Conservation (phyloP, 495 filamentous ascomycete species). For the Sabuloglossum arenarium region DNA sequence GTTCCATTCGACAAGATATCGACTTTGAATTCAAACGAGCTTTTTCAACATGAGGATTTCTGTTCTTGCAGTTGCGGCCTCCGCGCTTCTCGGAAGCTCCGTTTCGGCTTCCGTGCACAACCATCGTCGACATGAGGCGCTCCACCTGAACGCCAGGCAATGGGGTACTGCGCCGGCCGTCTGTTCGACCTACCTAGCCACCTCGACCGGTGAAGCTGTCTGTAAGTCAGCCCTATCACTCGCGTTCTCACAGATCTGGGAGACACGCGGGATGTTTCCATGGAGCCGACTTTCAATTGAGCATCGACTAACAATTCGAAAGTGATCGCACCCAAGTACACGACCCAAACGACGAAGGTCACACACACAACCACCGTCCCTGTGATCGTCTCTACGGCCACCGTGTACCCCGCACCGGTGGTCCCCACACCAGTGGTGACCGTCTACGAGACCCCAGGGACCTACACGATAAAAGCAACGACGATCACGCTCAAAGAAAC, state of each 20-base stretch:
- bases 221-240: slow-evolving; percentile 3
- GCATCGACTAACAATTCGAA: too few relatives aligned
- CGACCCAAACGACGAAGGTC: neutral
- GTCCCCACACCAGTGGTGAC: slow-evolving; percentile 47
- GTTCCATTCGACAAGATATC: neutral
- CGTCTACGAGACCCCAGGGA: slow-evolving; percentile 48
- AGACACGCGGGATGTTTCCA: too few relatives aligned
- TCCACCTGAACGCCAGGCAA: neutral
- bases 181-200: slow-evolving; percentile 2
- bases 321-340: neutral
- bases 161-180: neutral
- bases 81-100: slow-evolving; percentile 1
- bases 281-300: too few relatives aligned
- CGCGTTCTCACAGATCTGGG: too few relatives aligned
- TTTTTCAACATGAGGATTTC: slow-evolving; percentile 1
- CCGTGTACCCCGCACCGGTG: slow-evolving; percentile 1
- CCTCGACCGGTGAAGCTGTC: neutral
- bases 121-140: neutral
- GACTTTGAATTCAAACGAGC: neutral
- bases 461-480: slow-evolving; percentile 61
- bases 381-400: neutral
- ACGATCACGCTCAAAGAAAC: slow-evolving; percentile 45
- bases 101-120: neutral
- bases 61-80: slow-evolving; percentile 2
- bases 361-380: neutral